A percentile compares a stretch with the other conserved stretches of the same genome.
These are phyloP conservation scores for Micractinium conductrix DNA, from an alignment of 139 green algal species.

Conservation along the genomic window DNA sequence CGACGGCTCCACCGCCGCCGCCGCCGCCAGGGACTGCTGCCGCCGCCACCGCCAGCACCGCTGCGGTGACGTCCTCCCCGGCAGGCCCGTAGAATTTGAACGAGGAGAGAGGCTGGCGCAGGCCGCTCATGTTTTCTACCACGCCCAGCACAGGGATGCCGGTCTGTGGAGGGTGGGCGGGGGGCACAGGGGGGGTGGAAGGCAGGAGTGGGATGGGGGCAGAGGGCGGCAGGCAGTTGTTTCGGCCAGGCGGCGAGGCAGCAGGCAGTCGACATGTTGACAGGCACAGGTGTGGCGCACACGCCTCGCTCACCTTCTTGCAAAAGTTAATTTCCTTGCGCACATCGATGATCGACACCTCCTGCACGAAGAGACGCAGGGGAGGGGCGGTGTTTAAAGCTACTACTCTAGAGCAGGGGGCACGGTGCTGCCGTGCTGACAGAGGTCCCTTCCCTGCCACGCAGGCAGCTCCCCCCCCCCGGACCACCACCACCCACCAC, in stretches of 20 bases:
- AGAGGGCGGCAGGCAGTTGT: background rate
- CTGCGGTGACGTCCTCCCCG: constrained; percentile 55
- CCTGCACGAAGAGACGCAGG: no score
- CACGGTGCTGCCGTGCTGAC: no score
- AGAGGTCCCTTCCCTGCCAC: no score
- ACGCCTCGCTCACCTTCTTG: constrained; percentile 92
- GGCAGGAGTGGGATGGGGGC: background rate
- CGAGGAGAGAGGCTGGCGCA: constrained; percentile 59
- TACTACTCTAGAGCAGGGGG: no score
- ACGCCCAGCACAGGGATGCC: constrained; percentile 90
- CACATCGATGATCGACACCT: constrained; percentile 97
- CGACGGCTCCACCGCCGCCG: constrained; percentile 51
- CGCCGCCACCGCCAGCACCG: constrained; percentile 59
- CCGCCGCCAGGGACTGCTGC: constrained; percentile 11
- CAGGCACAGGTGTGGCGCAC: no score
- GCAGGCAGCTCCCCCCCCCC: no score
- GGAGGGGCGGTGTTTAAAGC: no score
- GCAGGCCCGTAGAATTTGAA: constrained; percentile 61
- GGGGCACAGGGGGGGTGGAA: background rate
- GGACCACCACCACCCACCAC: no score
- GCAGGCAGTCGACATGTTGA: no score
- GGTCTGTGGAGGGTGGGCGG: constrained; percentile 31
- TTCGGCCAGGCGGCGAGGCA: background rate
- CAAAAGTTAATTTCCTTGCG: constrained; percentile 99
- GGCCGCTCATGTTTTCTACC: constrained; percentile 97